Conservation (phyloP, 1,284 basidiomycete genomes). For the Xerocomus subilludens region DNA sequence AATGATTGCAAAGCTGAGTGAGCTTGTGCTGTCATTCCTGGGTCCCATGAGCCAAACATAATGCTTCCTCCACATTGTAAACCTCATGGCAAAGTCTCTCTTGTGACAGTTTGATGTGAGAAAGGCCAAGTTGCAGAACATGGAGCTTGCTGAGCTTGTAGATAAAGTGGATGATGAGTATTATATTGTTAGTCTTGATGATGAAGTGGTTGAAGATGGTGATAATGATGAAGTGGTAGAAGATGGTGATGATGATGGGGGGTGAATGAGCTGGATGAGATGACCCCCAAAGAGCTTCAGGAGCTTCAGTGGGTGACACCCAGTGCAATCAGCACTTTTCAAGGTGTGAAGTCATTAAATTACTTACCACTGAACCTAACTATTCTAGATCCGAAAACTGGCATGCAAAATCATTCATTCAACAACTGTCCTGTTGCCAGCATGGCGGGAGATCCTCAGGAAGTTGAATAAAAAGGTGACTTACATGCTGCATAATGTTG, state of each 20-base stretch:
- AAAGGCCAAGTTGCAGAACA: neutral
- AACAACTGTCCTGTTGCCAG: slow-evolving; percentile 40
- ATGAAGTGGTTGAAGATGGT: neutral
- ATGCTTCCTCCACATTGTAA: neutral
- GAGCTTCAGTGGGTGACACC: slow-evolving; percentile 13
- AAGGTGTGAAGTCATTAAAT: neutral
- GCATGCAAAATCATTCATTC: neutral
- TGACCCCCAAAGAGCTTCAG: neutral
- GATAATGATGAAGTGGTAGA: neutral
- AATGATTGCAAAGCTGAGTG: neutral
- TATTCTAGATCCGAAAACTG: neutral
- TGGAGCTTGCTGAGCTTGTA: neutral
- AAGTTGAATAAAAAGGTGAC: neutral
- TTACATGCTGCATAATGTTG: neutral
- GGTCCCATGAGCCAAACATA: neutral
- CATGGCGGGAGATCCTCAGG: neutral
- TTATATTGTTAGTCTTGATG: no score
- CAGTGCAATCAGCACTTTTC: neutral
- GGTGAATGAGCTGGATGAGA: slow-evolving; percentile 2
- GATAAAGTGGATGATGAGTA: neutral
- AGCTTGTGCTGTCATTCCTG: neutral
- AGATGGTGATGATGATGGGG: slow-evolving; percentile 8
- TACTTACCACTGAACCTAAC: neutral
- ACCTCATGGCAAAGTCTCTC: neutral
- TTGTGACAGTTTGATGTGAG: neutral